phyloP scores from a whole-genome alignment of 192 early-diverging fungal species.

The Lobosporangium transversale region DNA sequence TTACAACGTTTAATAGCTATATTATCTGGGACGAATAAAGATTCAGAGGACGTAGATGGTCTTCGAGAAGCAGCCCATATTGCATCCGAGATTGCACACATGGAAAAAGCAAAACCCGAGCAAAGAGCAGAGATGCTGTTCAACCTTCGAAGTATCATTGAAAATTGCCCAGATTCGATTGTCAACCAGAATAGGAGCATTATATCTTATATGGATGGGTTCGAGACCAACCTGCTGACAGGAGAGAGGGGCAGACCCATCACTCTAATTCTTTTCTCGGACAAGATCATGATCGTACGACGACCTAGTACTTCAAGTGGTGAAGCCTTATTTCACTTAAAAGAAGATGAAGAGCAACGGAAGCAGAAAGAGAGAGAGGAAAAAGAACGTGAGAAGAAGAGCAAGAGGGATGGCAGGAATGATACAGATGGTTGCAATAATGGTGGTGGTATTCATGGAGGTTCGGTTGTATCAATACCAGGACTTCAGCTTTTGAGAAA shows the following conservation, averaged over 20 bases:
- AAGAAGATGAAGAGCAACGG: conserved; percentile 4
- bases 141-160: conserved; percentile 23
- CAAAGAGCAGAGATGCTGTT: conserved; percentile 23
- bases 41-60: conserved; percentile 17
- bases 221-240: conserved; percentile 32
- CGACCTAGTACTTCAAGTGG: conserved; percentile 13
- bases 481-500: conserved; percentile 7
- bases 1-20: no score
- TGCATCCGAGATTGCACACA: conserved; percentile 24
- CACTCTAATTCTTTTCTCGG: conserved; percentile 30
- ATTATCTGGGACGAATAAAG: conserved; percentile 14
- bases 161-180: conserved; percentile 30
- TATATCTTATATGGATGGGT: conserved; percentile 25
- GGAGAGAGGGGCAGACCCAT: conserved; percentile 33
- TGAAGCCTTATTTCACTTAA: conserved; percentile 3
- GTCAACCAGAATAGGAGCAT: conserved; percentile 26
- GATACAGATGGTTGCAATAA: background rate
- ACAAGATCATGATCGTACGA: conserved; percentile 43
- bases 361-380: conserved; percentile 10
- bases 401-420: background rate
- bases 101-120: conserved; percentile 30
- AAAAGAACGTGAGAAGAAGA: conserved; percentile 1
- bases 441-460: background rate
- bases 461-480: background rate
- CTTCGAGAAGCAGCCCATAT: conserved; percentile 28